Evolutionary conservation across 345 rosid genomes (phyloP).

Genomic region (Carallia brachiata): DNA sequence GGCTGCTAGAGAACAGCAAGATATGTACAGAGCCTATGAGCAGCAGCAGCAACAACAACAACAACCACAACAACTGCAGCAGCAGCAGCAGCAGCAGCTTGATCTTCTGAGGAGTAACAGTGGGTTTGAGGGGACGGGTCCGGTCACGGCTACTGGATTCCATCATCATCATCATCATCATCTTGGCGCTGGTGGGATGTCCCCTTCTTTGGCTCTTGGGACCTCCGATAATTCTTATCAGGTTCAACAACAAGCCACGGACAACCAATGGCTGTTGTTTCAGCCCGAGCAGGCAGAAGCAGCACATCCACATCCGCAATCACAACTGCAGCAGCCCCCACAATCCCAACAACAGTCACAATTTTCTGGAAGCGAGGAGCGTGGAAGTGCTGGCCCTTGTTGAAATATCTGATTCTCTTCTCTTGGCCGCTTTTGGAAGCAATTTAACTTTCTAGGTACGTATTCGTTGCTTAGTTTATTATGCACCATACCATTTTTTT

Average conservation of each 20-base stretch:
- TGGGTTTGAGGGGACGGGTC: slow-evolving; percentile 1
- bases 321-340: neutral
- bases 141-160: slow-evolving; percentile 1
- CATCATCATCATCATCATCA: neutral
- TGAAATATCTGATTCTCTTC: too few species aligned
- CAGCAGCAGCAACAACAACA: slow-evolving; percentile 2
- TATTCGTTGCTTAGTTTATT: slow-evolving; percentile 8
- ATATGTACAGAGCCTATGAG: neutral
- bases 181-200: neutral
- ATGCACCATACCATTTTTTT: too few species aligned
- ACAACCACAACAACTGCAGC: neutral
- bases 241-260: neutral
- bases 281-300: neutral
- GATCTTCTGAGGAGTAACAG: slow-evolving; percentile 4
- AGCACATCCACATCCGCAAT: too few species aligned
- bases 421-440: too few species aligned
- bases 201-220: neutral
- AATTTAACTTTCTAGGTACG: slow-evolving; percentile 18
- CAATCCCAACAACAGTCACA: neutral
- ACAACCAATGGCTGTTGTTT: neutral
- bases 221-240: neutral
- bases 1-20: slow-evolving; percentile 6
- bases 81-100: slow-evolving; percentile 1
- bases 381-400: neutral
- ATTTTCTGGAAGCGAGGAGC: neutral